These are phyloP conservation scores for Agaricus subrufescens DNA, from an alignment of 768 basidiomycete genomes.

Conservation along the genomic window DNA sequence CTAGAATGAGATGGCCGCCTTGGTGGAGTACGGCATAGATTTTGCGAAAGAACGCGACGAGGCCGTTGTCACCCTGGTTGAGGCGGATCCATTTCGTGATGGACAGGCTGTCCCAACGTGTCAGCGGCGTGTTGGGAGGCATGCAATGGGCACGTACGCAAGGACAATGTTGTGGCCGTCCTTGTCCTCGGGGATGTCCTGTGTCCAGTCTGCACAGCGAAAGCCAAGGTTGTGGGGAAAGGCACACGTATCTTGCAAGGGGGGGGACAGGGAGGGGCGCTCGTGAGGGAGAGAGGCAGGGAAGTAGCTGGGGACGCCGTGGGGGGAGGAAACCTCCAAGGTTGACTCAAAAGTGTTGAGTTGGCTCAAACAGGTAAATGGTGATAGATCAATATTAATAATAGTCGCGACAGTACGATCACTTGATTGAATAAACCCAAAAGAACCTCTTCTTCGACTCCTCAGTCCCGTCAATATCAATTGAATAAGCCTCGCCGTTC, in stretches of 20 bases:
- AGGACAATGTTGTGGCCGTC: conserved; percentile 71
- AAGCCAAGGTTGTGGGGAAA: conserved; percentile 85
- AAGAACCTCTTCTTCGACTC: too few relatives aligned
- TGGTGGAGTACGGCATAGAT: conserved; percentile 51
- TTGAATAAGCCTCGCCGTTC: too few relatives aligned
- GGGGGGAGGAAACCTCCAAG: conserved; percentile 29
- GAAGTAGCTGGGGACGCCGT: conserved; percentile 48
- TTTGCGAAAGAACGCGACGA: conserved; percentile 63
- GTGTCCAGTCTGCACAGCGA: conserved; percentile 70
- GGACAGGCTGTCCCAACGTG: conserved; percentile 56
- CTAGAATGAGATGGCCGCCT: conserved; percentile 70
- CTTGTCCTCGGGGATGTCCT: conserved; percentile 47
- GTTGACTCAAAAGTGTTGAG: too few relatives aligned
- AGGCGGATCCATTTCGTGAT: conserved; percentile 93
- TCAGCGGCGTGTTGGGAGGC: neutral
- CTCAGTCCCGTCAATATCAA: too few relatives aligned
- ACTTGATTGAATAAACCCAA: too few relatives aligned
- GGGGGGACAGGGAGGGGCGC: conserved; percentile 69
- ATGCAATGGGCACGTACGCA: conserved; percentile 47
- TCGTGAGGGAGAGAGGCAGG: conserved; percentile 73
- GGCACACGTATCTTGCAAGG: conserved; percentile 17
- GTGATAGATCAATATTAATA: too few relatives aligned
- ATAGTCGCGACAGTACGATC: too few relatives aligned
- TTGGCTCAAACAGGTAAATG: too few relatives aligned
- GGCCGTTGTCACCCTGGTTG: conserved; percentile 69